These are phyloP conservation scores for Coemansia umbellata DNA, from an alignment of 192 early-diverging fungal genomes.

Conservation along the genomic window DNA sequence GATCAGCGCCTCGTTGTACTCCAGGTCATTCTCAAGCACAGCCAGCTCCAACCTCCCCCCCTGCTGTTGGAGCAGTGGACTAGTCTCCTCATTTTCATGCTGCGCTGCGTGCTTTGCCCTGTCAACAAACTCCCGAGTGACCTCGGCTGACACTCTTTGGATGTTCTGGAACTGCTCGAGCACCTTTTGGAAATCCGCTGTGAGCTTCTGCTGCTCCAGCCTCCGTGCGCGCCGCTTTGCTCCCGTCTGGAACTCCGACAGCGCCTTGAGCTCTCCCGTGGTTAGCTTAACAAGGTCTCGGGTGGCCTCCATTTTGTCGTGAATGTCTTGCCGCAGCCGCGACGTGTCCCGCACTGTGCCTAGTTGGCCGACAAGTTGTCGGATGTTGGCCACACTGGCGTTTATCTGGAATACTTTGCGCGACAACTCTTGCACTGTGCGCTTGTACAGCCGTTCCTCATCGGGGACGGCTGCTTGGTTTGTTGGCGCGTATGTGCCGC, in stretches of 20 bases:
- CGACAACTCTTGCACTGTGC: constrained; percentile 64
- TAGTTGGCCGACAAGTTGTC: constrained; percentile 69
- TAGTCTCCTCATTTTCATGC: constrained; percentile 19
- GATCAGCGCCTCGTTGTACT: constrained; percentile 93
- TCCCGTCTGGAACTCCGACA: constrained; percentile 56
- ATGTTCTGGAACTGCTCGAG: constrained; percentile 84
- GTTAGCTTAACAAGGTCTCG: constrained; percentile 78
- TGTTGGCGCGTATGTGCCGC: constrained; percentile 32
- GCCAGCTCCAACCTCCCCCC: constrained; percentile 57
- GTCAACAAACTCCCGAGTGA: constrained; percentile 80
- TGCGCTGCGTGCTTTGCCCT: constrained; percentile 56
- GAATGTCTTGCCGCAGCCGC: constrained; percentile 59
- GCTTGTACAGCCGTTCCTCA: constrained; percentile 51
- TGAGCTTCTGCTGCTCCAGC: constrained; percentile 88
- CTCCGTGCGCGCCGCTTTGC: constrained; percentile 58
- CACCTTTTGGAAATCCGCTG: constrained; percentile 92
- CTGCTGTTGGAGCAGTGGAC: constrained; percentile 20
- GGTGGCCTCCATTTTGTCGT: constrained; percentile 73
- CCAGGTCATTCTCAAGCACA: constrained; percentile 84
- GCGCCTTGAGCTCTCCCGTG: constrained; percentile 67
- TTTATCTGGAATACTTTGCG: constrained; percentile 86
- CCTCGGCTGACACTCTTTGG: constrained; percentile 77
- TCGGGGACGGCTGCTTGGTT: constrained; percentile 5
- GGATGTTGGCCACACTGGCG: constrained; percentile 77
- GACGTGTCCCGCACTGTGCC: constrained; percentile 74